A percentile compares a stretch with the other conserved stretches of the same genome.
Conservation (phyloP, 768 basidiomycete genomes). For the Pleurotus pulmonarius region DNA sequence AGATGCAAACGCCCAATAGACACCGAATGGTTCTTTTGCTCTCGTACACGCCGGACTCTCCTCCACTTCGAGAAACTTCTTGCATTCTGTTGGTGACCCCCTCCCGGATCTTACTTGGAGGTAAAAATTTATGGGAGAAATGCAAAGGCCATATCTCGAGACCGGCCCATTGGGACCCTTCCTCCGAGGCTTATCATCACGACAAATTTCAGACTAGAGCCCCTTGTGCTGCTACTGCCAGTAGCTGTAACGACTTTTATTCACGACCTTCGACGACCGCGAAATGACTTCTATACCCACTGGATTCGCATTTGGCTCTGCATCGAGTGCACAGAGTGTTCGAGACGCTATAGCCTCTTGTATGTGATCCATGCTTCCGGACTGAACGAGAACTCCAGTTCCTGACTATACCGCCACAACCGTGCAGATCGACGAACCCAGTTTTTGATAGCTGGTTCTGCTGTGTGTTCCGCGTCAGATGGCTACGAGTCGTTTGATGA, state of each 20-base stretch:
- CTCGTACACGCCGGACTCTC: neutral
- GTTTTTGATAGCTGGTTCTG: constrained; percentile 58
- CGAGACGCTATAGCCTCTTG: constrained; percentile 60
- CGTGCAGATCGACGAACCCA: constrained; percentile 63
- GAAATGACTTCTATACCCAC: constrained; percentile 47
- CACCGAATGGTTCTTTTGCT: neutral
- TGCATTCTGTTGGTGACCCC: neutral
- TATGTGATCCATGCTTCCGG: constrained; percentile 24
- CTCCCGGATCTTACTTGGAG: constrained; percentile 3
- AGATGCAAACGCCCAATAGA: neutral
- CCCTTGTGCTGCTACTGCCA: neutral
- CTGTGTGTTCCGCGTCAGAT: constrained; percentile 48
- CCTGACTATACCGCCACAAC: constrained; percentile 1
- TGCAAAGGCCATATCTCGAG: too few species aligned
- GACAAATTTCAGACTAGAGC: neutral
- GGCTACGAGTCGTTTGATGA: constrained; percentile 34
- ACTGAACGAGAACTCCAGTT: neutral
- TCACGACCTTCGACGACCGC: constrained; percentile 7
- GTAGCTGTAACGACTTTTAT: neutral
- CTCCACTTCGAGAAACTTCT: constrained; percentile 6
- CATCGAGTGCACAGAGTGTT: constrained; percentile 44
- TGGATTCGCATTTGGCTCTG: constrained; percentile 41
- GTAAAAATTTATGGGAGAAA: too few species aligned
- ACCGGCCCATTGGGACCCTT: neutral
- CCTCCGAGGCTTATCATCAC: neutral